Base-by-base conservation (phyloP, 441 rosid species). In the Geranium incanum region DNA sequence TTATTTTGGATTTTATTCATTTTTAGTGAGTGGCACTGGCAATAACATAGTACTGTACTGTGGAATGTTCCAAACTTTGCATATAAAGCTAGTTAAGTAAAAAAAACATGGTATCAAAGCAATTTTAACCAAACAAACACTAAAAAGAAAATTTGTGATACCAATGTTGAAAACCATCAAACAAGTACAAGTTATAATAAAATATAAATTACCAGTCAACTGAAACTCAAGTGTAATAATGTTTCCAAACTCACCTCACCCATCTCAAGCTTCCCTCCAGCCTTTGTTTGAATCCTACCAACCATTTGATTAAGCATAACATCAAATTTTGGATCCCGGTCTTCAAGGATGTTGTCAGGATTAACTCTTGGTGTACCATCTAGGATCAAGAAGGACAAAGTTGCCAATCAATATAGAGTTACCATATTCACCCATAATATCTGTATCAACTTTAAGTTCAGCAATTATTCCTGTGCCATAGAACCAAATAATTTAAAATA, bases 221-320 rank as follows among this genome's bases (percentile, higher is more conserved):
- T 12, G 16, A 43, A 43, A 43, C 50, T 43, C 50, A 55, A 55
- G 62, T 11, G 15, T 16, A 63, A 6, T 28, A 18, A n/a, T 41
- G 7, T 43, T 65, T 16, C 67, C 71, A 21, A 71, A 72, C 92
- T 81, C 66, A 89, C 98, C 91, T 89, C 97, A 62, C 94, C 95
- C 86, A 87, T 93, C 84, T 89, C 91, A 45, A 73, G 86, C 77
- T 84, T 86, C 41, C 97, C 96, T 71, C 95, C 98, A n/a, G 95
- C 87, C 79, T 86, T 93, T 21, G 95, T 60, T 72, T 23, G 81
- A 59, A 94, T 84, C 74, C 97, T 86, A 62, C 99, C 99, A 38
- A 85, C 89, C 97, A 94, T 92, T 79, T 89, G 92, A 68, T 69
- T 80, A 70, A 94, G 88, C 99, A 94, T 89, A 37, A 85, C 86